Base-by-base conservation (phyloP, 805 yeast genomes). In the Barnettozyma populi region DNA sequence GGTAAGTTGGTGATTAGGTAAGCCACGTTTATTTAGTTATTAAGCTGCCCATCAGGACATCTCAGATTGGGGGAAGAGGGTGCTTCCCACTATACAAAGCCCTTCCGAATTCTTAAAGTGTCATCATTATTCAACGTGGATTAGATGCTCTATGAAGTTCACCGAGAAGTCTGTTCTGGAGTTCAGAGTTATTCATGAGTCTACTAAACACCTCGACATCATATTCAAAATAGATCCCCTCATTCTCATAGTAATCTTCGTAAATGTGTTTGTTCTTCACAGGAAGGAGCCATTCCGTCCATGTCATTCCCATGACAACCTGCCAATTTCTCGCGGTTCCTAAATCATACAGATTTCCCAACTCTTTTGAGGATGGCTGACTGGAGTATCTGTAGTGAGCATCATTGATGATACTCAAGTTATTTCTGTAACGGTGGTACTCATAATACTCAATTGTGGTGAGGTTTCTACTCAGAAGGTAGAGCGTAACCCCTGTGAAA, bases 381-480 rank as follows among this genome's bases (percentile, higher is more conserved):
- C 61, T 64, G 8, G 75, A 62, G 57, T 70, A 73, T 19, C 70
- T 61, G 54, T 65, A 69, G 16, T 64, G 56, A 24, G 57, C 50
- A 27, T 61, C 66, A 48, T 69, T 69, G 37, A 73, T 45, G 7
- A 67, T 54, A 35, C 63, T 61, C 24, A 67, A 52, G 41, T 72
- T 75, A 36, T 70, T 65, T 46, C 72, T 63, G 52, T 72, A 72
- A 55, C 84, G 70, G 41, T 74, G 71, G 29, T 61, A 58, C 36
- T 82, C 87, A 58, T 78, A 81, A 50, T 81, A 70, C 66, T 94
- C 99, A 23, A 92, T 74, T 0, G 98, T 92, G 4, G 97, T 90
- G 50, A 71, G 68, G 67, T 92, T 92, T 10, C 62, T 65, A 19
- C 80, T 52, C 8, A 87, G 63, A 56, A 87, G 76, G 56, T 78